Base-by-base conservation (phyloP, 768 basidiomycete genomes). In the Strobilomyces dryophilus region DNA sequence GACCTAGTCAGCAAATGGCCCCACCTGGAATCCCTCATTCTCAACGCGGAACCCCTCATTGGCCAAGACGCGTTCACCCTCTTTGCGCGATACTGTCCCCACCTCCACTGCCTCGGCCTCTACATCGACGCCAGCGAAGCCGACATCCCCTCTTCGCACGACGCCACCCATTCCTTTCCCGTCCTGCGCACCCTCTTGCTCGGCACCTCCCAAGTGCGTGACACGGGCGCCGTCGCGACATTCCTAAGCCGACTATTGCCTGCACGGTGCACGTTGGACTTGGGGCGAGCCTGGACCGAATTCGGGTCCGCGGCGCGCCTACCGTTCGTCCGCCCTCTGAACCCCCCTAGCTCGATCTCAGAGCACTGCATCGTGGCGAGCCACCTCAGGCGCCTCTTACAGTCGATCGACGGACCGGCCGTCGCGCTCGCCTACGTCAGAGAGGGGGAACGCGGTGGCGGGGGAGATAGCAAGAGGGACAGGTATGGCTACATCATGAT, bases 281-380 rank as follows among this genome's bases (percentile, higher is more conserved):
- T 65, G 27, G 82, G 81, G 0, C 68, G 81, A 41, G 80, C 76
- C 10, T 83, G 81, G 82, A 57, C 53, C 17, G 59, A 64, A 44
- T 62, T 57, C 51, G 59, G 66, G 15, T 15, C n/a, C n/a, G n/a
- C n/a, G n/a, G n/a, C n/a, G n/a, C n/a, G n/a, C n/a, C n/a, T n/a
- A n/a, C n/a, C n/a, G 68, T 98, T 99, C 58, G 92, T 92, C 49
- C 97, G 76, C 0, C 97, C 97, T 50, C 79, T 80, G 72, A 99
- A 98, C 2, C 97, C 97, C 3, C 94, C 95, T 8, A 93, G 76
- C 64, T 98, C 95, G 11, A 80, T 77, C 40, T 84, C 84, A 2
- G 73, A 70, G 0, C 92, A 94, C 66, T 98, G 95, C 85, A 97
- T 87, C 41, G 84, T 76, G 4, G 81, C 84, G 3, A 87, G 77